Percentiles rank a stretch among this genome's conserved stretches.
phyloP scores from a whole-genome alignment of 1,284 basidiomycete genomes.

The Lentinula novae-zelandiae region DNA sequence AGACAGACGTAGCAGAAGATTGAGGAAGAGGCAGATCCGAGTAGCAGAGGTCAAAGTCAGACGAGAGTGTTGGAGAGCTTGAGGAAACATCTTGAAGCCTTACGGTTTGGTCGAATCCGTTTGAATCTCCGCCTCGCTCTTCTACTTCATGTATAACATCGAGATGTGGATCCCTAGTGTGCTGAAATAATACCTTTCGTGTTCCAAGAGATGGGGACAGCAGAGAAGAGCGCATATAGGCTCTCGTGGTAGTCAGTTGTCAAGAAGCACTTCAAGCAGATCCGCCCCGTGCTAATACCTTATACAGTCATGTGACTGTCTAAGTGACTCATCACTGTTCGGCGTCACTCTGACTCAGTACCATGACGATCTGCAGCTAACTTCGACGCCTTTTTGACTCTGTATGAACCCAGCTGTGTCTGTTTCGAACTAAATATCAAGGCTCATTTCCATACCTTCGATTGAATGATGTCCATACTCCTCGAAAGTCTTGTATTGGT shows the following conservation, averaged over 20 bases:
- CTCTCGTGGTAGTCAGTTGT: background rate
- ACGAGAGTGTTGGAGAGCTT: slow-evolving; percentile 3
- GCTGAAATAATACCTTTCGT: background rate
- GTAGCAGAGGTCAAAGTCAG: background rate
- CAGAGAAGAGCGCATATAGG: slow-evolving; percentile 5
- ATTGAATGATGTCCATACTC: slow-evolving; percentile 7
- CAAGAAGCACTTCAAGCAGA: background rate
- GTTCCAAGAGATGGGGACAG: background rate
- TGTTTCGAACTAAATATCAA: background rate
- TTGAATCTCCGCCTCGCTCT: background rate
- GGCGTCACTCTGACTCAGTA: background rate
- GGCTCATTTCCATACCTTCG: background rate
- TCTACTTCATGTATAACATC: slow-evolving; percentile 4
- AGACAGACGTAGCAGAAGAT: slow-evolving; percentile 9
- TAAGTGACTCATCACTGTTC: background rate
- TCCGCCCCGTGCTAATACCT: no score
- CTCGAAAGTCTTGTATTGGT: slow-evolving; percentile 14
- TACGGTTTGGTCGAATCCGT: background rate
- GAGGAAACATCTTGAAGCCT: background rate
- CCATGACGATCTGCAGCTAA: background rate
- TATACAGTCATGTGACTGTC: no score
- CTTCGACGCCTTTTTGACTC: background rate
- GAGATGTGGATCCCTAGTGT: background rate
- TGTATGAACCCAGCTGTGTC: background rate
- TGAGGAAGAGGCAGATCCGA: background rate